These are phyloP conservation scores for Podila epigama DNA, from an alignment of 192 early-diverging fungal genomes.

Conservation along the genomic window DNA sequence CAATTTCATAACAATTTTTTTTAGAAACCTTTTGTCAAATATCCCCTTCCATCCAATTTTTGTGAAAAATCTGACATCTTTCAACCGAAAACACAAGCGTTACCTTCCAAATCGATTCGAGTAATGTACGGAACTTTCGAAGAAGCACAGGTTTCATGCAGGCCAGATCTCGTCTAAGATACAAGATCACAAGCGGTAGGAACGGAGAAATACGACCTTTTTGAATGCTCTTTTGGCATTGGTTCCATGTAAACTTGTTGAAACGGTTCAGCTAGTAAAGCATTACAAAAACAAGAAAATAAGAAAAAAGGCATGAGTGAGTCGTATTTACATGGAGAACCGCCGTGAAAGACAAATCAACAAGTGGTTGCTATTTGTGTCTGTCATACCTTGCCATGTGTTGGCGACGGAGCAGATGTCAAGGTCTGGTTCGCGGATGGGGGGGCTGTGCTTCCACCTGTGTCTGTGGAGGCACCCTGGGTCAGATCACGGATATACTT, in stretches of 20 bases:
- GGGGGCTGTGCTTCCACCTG: constrained; percentile 1
- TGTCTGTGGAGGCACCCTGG: not conserved
- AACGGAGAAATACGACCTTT: constrained; percentile 44
- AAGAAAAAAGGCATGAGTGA: not conserved
- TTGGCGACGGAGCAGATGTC: not conserved
- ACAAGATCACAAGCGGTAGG: constrained; percentile 48
- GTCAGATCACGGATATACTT: not conserved
- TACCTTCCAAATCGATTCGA: constrained; percentile 52
- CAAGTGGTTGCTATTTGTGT: too few relatives aligned
- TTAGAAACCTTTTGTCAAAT: not conserved
- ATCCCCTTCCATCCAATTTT: not conserved
- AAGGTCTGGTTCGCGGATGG: not conserved
- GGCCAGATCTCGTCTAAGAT: constrained; percentile 48
- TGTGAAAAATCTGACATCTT: too few relatives aligned
- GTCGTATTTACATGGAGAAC: not conserved
- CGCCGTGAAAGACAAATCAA: not conserved
- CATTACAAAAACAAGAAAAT: not conserved
- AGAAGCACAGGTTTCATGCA: constrained; percentile 47
- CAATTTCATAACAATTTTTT: not conserved
- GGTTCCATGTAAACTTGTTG: constrained; percentile 55
- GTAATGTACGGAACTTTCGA: constrained; percentile 27
- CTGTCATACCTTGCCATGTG: constrained; percentile 1
- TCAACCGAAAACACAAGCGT: not conserved
- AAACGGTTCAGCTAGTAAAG: constrained; percentile 45
- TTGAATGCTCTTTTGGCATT: constrained; percentile 43